These are phyloP conservation scores for Epichloe sp. DNA, from an alignment of 2,329 filamentous ascomycete species.

Conservation along the genomic window DNA sequence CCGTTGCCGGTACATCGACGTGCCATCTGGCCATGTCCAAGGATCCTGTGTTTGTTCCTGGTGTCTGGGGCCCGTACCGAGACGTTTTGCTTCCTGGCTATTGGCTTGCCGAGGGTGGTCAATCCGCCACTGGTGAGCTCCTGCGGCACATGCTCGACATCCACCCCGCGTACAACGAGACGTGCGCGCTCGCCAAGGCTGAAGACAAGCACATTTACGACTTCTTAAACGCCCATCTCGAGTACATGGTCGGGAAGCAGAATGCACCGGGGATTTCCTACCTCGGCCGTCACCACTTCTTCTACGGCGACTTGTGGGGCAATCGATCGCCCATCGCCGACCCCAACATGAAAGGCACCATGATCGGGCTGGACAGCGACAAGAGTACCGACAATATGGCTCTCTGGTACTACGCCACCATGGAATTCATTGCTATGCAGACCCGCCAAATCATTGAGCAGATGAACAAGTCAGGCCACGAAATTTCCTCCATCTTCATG, in stretches of 20 bases:
- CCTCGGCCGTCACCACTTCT: slow-evolving; percentile 88
- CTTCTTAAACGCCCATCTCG: slow-evolving; percentile 79
- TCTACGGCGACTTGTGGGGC: slow-evolving; percentile 95
- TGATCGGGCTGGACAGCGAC: slow-evolving; percentile 79
- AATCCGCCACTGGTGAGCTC: slow-evolving; percentile 90
- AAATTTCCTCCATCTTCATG: slow-evolving; percentile 93
- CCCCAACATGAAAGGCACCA: slow-evolving; percentile 78
- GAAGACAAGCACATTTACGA: slow-evolving; percentile 88
- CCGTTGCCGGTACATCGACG: slow-evolving; percentile 91
- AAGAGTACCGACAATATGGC: slow-evolving; percentile 79
- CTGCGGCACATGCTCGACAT: slow-evolving; percentile 91
- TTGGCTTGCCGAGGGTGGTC: slow-evolving; percentile 96
- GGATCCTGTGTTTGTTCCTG: slow-evolving; percentile 83
- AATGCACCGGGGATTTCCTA: slow-evolving; percentile 69
- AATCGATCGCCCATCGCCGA: slow-evolving; percentile 93
- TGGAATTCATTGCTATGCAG: slow-evolving; percentile 97
- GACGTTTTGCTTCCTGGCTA: slow-evolving; percentile 84
- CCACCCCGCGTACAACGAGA: slow-evolving; percentile 78
- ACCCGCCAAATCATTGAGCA: slow-evolving; percentile 88
- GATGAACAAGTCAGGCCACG: slow-evolving; percentile 85
- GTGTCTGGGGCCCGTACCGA: slow-evolving; percentile 94
- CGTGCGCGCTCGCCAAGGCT: slow-evolving; percentile 63
- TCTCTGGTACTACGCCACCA: slow-evolving; percentile 84
- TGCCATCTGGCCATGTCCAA: slow-evolving; percentile 95
- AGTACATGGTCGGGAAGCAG: slow-evolving; percentile 55